These are phyloP conservation scores for Rubus idaeus DNA, from an alignment of 306 rosid genomes.

Conservation along the genomic window DNA sequence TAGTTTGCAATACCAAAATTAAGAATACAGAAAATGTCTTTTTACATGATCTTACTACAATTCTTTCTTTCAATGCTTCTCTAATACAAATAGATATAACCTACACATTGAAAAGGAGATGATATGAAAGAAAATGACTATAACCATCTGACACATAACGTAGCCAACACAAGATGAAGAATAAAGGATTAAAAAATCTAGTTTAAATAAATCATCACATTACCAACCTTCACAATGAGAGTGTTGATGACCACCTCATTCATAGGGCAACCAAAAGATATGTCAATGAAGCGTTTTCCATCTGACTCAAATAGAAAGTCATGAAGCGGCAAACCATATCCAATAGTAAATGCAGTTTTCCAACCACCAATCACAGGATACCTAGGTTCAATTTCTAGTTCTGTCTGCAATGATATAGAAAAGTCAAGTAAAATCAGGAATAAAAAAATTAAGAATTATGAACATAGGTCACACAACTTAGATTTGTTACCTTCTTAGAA, in stretches of 20 bases:
- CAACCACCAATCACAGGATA: conserved; percentile 98
- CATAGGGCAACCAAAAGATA: conserved; percentile 78
- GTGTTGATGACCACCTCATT: conserved; percentile 77
- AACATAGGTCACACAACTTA: not conserved
- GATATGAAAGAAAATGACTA: not conserved
- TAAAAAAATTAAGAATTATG: not conserved
- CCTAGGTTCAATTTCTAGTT: conserved; percentile 90
- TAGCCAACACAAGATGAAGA: not conserved
- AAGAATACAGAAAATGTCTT: conserved; percentile 2
- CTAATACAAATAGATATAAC: not conserved
- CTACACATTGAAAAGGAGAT: not conserved
- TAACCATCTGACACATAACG: not conserved
- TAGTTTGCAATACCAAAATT: conserved; percentile 29
- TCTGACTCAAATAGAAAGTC: conserved; percentile 74
- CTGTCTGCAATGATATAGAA: conserved; percentile 51
- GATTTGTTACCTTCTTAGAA: conserved; percentile 63
- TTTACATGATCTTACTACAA: conserved; percentile 19
- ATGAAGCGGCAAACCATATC: conserved; percentile 85
- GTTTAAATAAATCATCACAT: conserved; percentile 11
- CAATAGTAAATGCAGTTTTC: conserved; percentile 88
- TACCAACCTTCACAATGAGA: conserved; percentile 71
- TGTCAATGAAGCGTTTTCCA: conserved; percentile 76
- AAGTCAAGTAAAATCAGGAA: conserved; percentile 25
- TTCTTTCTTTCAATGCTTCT: conserved; percentile 18
- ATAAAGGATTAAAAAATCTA: not conserved